Evolutionary conservation across 225 moss, liverwort and hornwort genomes (phyloP).

Genomic region (Marchantia polymorpha): DNA sequence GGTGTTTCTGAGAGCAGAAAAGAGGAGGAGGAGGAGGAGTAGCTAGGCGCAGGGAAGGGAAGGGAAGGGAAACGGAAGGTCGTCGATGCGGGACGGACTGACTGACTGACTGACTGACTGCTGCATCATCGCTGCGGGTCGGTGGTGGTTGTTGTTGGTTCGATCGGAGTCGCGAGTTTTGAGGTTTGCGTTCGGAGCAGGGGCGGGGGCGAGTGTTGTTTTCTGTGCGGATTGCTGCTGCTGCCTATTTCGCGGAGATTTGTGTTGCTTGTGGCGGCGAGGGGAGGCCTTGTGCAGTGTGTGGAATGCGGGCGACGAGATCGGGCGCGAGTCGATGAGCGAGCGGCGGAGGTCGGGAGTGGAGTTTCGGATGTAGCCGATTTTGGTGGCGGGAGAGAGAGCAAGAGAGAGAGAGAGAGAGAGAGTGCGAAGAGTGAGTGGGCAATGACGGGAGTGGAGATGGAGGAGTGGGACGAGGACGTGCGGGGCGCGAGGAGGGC

Average conservation of each 20-base stretch:
- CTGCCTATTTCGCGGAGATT: background rate
- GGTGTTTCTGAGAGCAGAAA: background rate
- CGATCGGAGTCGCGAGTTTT: slow-evolving; percentile 5
- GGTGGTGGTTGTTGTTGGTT: background rate
- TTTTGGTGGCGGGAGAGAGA: no score
- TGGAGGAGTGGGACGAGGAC: slow-evolving; percentile 15
- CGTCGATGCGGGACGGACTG: background rate
- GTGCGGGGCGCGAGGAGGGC: background rate
- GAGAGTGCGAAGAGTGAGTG: background rate
- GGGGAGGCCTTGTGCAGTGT: background rate
- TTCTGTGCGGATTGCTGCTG: slow-evolving; percentile 5
- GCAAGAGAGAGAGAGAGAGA: no score
- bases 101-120: no score
- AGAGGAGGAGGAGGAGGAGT: no score
- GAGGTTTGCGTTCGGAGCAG: background rate
- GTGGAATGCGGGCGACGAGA: slow-evolving; percentile 5
- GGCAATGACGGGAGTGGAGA: slow-evolving; percentile 7
- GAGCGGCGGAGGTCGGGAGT: background rate
- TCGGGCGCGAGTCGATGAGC: background rate
- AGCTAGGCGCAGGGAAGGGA: slow-evolving; percentile 2
- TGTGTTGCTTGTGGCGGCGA: background rate
- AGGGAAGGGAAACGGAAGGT: background rate
- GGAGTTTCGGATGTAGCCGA: slow-evolving; percentile 2
- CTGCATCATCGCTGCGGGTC: no score
- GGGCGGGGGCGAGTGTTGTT: background rate